Base-by-base conservation (phyloP, 2,329 filamentous ascomycete genomes). In the Xylariaceae sp. region DNA sequence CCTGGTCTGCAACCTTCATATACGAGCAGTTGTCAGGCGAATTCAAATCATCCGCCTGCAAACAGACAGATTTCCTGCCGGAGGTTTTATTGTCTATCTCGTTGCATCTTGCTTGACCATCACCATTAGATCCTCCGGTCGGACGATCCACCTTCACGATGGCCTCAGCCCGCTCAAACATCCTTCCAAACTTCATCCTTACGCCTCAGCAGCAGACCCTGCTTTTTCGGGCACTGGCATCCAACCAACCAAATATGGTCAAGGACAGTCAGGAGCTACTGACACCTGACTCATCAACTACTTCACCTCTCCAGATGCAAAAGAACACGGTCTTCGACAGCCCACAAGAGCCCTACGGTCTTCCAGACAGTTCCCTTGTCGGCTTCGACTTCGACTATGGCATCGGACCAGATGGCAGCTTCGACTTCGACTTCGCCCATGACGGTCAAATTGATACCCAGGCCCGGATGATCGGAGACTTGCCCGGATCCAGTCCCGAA, bases 331-430 rank as follows among this genome's bases (percentile, higher is more conserved):
- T 36, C 13, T 64, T 67, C 2, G 67, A 70, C 23, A 63, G 63
- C 17, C 59, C 77, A 31, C n/a, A n/a, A n/a, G n/a, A n/a, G n/a
- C n/a, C n/a, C n/a, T 56, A 53, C 39, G 73, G 68, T 47, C 74
- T 78, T 31, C 78, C 88, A 21, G 84, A 88, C 34, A 92, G 84
- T 48, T 88, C 89, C 0, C 89, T 82, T n/a, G n/a, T n/a, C n/a
- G n/a, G n/a, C 56, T 71, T 94, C 41, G 88, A 95, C 48, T 92
- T 88, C 54, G 81, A 85, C 50, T 82, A 85, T 49, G 81, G 85
- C 32, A 80, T 88, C 41, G 86, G 89, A 43, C 71, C 70, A 43
- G 85, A 89, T 55, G 76, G 74, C 24, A 81, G 72, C 57, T 89
- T 88, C 59, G 85, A 88, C 52, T 89, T 89, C 48, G 81, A 88